A percentile compares a stretch with the other conserved stretches of the same genome.
phyloP scores from a whole-genome alignment of 345 rosid species.

The Brassica rapa region DNA sequence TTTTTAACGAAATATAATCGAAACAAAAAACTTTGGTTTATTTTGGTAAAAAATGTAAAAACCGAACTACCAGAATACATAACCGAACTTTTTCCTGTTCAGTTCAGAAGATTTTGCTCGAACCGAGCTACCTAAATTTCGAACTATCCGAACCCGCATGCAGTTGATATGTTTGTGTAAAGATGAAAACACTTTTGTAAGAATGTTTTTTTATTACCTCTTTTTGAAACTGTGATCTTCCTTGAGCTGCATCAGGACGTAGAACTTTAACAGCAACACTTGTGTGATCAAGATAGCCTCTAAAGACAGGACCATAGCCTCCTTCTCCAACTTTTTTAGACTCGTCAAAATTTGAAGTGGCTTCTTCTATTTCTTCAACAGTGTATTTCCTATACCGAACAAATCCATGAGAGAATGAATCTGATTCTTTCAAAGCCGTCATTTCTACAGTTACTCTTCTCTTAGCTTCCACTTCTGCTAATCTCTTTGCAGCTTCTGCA shows the following conservation, averaged over 20 bases:
- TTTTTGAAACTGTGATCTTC: slow-evolving; percentile 76
- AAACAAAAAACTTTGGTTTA: no score
- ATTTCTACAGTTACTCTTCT: slow-evolving; percentile 54
- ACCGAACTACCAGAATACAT: no score
- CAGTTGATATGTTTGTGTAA: no score
- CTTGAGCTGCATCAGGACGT: slow-evolving; percentile 95
- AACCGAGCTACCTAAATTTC: no score
- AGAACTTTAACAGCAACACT: slow-evolving; percentile 83
- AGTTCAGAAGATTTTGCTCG: no score
- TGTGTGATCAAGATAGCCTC: slow-evolving; percentile 82
- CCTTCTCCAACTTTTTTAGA: slow-evolving; percentile 87
- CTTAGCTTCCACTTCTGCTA: slow-evolving; percentile 65
- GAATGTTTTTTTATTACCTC: slow-evolving; percentile 57
- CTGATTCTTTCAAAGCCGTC: slow-evolving; percentile 53
- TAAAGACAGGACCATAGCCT: slow-evolving; percentile 94
- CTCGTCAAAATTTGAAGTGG: slow-evolving; percentile 57
- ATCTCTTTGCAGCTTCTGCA: slow-evolving; percentile 71
- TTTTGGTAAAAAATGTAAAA: no score
- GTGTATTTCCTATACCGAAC: slow-evolving; percentile 70
- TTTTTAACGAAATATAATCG: no score
- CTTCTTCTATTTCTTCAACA: slow-evolving; percentile 77
- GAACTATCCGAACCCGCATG: no score
- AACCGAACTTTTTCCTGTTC: no score
- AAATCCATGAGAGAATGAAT: slow-evolving; percentile 32
- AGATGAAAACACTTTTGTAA: neutral